Evolutionary conservation across 2,329 filamentous ascomycete species (phyloP).

Genomic region (Xylaria sp.): DNA sequence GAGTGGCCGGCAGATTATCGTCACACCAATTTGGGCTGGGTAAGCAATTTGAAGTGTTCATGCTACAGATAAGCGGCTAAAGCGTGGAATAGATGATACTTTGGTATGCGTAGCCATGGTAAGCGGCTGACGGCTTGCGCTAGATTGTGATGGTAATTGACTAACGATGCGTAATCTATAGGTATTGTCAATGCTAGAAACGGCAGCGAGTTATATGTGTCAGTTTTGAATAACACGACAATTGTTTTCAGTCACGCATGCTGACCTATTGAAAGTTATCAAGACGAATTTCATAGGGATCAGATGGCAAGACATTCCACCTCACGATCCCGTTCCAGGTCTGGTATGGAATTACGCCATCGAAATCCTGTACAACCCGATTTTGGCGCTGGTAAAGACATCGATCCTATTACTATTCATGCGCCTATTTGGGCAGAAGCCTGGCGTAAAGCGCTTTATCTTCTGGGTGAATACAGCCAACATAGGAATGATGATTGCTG

Average conservation of each 20-base stretch:
- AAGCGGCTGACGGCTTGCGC: conserved; percentile 7
- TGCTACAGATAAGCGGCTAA: conserved; percentile 21
- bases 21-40: conserved; percentile 40
- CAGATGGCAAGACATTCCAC: conserved; percentile 35
- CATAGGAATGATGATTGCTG: conserved; percentile 36
- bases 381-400: conserved; percentile 57
- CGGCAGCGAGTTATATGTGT: conserved; percentile 43
- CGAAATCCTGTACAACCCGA: conserved; percentile 57
- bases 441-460: conserved; percentile 47
- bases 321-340: conserved; percentile 38
- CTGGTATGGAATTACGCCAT: conserved; percentile 51
- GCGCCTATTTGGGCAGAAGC: conserved; percentile 53
- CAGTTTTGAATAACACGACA: conserved; percentile 7
- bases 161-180: conserved; percentile 8
- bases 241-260: background rate
- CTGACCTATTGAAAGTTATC: conserved; percentile 36
- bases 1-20: conserved; percentile 38
- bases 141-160: conserved; percentile 7
- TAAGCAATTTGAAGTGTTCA: conserved; percentile 17
- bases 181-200: conserved; percentile 40
- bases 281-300: conserved; percentile 42
- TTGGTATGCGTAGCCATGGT: conserved; percentile 43
- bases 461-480: conserved; percentile 51
- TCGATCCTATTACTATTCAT: conserved; percentile 59
- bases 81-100: conserved; percentile 35